phyloP scores from a whole-genome alignment of 2,329 filamentous ascomycete genomes.

The Coccinonectria pachysandricola region DNA sequence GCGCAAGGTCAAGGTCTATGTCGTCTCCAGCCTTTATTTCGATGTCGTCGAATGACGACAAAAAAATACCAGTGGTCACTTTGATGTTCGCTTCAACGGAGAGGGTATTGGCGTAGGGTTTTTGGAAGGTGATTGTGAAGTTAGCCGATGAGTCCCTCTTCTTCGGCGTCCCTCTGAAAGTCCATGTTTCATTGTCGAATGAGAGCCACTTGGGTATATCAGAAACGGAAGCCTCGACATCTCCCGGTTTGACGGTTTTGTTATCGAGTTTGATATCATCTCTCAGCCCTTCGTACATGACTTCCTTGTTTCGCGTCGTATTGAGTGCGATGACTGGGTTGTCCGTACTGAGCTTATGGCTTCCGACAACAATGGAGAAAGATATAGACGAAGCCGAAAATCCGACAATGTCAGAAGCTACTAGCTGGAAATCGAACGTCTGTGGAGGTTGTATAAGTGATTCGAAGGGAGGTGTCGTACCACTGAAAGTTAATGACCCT shows the following conservation, averaged over 20 bases:
- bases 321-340: slow-evolving; percentile 47
- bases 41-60: slow-evolving; percentile 28
- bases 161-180: slow-evolving; percentile 54
- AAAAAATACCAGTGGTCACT: slow-evolving; percentile 30
- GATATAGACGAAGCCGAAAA: slow-evolving; percentile 56
- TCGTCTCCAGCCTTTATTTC: slow-evolving; percentile 29
- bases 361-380: slow-evolving; percentile 65
- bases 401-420: slow-evolving; percentile 71
- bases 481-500: slow-evolving; percentile 54
- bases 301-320: slow-evolving; percentile 38
- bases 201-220: slow-evolving; percentile 58
- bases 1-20: slow-evolving; percentile 32
- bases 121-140: slow-evolving; percentile 50
- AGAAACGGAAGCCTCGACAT: slow-evolving; percentile 42
- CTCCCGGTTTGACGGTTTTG: slow-evolving; percentile 32
- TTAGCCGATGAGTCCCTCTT: slow-evolving; percentile 47
- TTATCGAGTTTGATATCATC: slow-evolving; percentile 49
- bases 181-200: slow-evolving; percentile 52
- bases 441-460: slow-evolving; percentile 59
- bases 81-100: slow-evolving; percentile 38
- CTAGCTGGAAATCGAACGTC: slow-evolving; percentile 58
- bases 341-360: slow-evolving; percentile 57
- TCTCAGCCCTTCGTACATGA: slow-evolving; percentile 43
- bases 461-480: slow-evolving; percentile 55
- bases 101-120: slow-evolving; percentile 49